A percentile compares a stretch with the other conserved stretches of the same genome.
Conservation (phyloP, 768 basidiomycete species). For the Botryobasidium botryosum region DNA sequence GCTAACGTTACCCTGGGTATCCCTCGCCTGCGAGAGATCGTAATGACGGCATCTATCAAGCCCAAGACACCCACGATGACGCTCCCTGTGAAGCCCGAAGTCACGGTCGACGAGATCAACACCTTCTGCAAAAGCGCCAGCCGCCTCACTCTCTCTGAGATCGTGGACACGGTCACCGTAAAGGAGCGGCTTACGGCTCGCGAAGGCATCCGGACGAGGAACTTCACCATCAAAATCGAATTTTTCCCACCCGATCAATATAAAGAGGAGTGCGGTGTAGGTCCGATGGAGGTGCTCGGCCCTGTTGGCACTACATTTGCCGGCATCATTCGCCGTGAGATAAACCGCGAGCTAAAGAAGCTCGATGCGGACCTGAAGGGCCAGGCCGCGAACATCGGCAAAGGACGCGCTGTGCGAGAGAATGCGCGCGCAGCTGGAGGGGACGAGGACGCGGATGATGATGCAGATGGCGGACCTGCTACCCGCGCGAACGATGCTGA, state of each 20-base stretch:
- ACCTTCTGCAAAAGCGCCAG: conserved; percentile 81
- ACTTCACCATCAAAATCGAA: conserved; percentile 61
- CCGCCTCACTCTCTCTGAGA: conserved; percentile 69
- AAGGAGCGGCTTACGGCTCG: conserved; percentile 57
- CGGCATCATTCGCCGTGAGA: conserved; percentile 65
- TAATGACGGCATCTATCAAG: conserved; percentile 93
- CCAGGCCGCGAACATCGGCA: conserved; percentile 68
- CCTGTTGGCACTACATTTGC: conserved; percentile 65
- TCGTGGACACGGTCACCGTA: conserved; percentile 69
- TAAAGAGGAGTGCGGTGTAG: conserved; percentile 61
- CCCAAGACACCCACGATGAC: conserved; percentile 97
- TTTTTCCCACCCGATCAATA: conserved; percentile 86
- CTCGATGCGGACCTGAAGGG: conserved; percentile 60
- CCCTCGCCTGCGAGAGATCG: conserved; percentile 93
- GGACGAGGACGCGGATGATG: conserved; percentile 35
- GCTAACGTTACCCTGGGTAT: conserved; percentile 99
- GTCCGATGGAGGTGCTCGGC: conserved; percentile 50
- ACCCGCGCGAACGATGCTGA: conserved; percentile 41
- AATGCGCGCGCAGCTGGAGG: conserved; percentile 28
- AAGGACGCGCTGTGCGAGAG: conserved; percentile 38
- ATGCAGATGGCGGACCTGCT: conserved; percentile 32
- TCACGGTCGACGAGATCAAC: conserved; percentile 39
- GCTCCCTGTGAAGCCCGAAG: conserved; percentile 45
- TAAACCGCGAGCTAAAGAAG: conserved; percentile 71
- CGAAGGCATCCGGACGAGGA: conserved; percentile 51